These are phyloP conservation scores for Ploettnerulaceae sp. DNA, from an alignment of 2,329 filamentous ascomycete genomes.

Conservation along the genomic window DNA sequence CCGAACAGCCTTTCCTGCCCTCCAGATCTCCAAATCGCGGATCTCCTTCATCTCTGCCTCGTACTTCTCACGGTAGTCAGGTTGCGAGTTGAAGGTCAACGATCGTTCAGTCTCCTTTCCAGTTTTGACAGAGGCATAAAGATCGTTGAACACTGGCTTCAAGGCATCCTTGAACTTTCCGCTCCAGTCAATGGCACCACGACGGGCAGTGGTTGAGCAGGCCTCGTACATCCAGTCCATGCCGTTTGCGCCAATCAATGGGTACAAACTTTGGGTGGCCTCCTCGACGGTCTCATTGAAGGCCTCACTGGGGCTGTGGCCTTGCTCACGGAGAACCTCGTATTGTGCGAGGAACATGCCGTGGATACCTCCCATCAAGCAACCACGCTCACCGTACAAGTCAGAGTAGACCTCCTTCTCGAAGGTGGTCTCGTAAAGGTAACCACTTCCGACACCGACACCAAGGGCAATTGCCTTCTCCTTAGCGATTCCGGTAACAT, in stretches of 20 bases:
- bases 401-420: slow-evolving; percentile 99
- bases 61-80: slow-evolving; percentile 95
- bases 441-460: slow-evolving; percentile 94
- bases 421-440: slow-evolving; percentile 99
- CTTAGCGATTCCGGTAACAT: slow-evolving; percentile 95
- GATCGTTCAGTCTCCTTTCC: slow-evolving; percentile 94
- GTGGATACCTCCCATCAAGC: slow-evolving; percentile 99
- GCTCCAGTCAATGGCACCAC: slow-evolving; percentile 98
- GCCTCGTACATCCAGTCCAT: slow-evolving; percentile 99
- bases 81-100: slow-evolving; percentile 93
- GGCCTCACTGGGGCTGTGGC: slow-evolving; percentile 94
- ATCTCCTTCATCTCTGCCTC: slow-evolving; percentile 99
- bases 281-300: slow-evolving; percentile 99
- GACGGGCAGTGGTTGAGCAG: slow-evolving; percentile 96
- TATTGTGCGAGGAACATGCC: slow-evolving; percentile 99
- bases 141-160: slow-evolving; percentile 97
- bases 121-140: slow-evolving; percentile 89
- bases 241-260: slow-evolving; percentile 91
- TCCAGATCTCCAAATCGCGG: slow-evolving; percentile 97
- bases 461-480: slow-evolving; percentile 96
- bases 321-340: slow-evolving; percentile 98
- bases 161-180: slow-evolving; percentile 95
- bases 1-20: slow-evolving; percentile 95
- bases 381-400: slow-evolving; percentile 99
- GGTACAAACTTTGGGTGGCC: slow-evolving; percentile 96